Base-by-base conservation (phyloP, 2,329 filamentous ascomycete species). In the Tolypocladium capitatum region DNA sequence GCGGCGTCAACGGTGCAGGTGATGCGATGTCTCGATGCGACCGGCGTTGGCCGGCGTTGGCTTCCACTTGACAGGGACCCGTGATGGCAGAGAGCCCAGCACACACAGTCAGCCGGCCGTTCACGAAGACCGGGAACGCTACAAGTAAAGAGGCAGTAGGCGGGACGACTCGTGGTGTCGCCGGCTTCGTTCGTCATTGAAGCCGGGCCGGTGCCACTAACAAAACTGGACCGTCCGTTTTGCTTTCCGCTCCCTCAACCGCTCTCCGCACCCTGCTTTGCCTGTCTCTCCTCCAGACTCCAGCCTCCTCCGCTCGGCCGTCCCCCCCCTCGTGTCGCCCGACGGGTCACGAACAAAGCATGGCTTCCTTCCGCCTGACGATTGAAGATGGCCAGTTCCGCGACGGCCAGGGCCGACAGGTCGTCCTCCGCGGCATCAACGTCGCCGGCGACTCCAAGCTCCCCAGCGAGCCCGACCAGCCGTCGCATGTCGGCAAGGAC, bases 341-440 rank as follows among this genome's bases (percentile, higher is more conserved):
- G 11, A n/a, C 16, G n/a, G 24, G 38, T 7, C 38, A 20, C n/a
- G 36, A 34, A 46, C 35, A 28, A 24, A 48, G 13, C 54, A 95
- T 94, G 88, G 72, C 83, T 51, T 72, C 80, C 21, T 77, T 91
- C 46, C 82, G 85, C 46, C 73, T 98, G 45, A 81, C 78, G 24
- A 91, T 98, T 58, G 87, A 96, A 59, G 84, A 92, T 54, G 81
- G 81, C 52, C 81, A 80, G 55, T 96, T 98, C 67, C 80, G 86
- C 52, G 94, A 98, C 63, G 63, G 72, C 14, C 70, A 88, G 54
- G 84, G 89, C 54, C 83, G 92, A 52, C 86, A 97, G 67, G 80
- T 98, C 48, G 84, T 87, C 2, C 74, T 98, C 41, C 83, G 92
- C 53, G 92, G 92, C 54, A 95, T 98, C 71, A 98, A 98, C 61